phyloP scores from a whole-genome alignment of 495 filamentous ascomycete species.

The Penicillium lividum region DNA sequence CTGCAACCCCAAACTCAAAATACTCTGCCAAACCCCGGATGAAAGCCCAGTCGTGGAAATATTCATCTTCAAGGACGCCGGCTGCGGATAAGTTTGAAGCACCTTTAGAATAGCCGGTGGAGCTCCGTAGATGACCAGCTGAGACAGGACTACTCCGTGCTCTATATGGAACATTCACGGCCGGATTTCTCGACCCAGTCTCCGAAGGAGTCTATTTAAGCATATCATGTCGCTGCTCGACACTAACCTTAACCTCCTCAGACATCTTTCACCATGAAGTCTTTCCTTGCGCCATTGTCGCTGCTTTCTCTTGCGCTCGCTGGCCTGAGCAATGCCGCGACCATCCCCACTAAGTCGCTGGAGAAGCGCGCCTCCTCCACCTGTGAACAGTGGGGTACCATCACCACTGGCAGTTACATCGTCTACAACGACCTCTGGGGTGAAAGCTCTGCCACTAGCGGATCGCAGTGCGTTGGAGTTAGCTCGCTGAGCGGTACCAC shows the following conservation, averaged over 20 bases:
- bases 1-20: constrained; percentile 5
- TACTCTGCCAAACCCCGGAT: not conserved
- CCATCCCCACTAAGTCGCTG: constrained; percentile 39
- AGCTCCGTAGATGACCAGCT: constrained; percentile 15
- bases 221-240: not conserved
- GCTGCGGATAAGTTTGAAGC: not conserved
- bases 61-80: constrained; percentile 2
- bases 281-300: constrained; percentile 28
- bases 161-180: constrained; percentile 21
- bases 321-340: constrained; percentile 35
- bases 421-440: constrained; percentile 61
- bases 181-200: constrained; percentile 2
- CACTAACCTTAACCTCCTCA: too few species aligned
- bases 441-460: constrained; percentile 38
- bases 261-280: constrained; percentile 35
- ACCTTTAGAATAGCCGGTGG: constrained; percentile 16
- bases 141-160: constrained; percentile 27
- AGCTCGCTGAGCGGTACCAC: constrained; percentile 45
- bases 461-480: constrained; percentile 59
- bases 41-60: constrained; percentile 23
- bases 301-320: constrained; percentile 30
- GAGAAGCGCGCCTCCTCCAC: constrained; percentile 41
- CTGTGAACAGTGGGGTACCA: constrained; percentile 53
- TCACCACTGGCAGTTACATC: constrained; percentile 48
- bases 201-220: not conserved